These are phyloP conservation scores for Neofusicoccum ribis DNA, from an alignment of 2,329 filamentous ascomycete species.

Conservation along the genomic window DNA sequence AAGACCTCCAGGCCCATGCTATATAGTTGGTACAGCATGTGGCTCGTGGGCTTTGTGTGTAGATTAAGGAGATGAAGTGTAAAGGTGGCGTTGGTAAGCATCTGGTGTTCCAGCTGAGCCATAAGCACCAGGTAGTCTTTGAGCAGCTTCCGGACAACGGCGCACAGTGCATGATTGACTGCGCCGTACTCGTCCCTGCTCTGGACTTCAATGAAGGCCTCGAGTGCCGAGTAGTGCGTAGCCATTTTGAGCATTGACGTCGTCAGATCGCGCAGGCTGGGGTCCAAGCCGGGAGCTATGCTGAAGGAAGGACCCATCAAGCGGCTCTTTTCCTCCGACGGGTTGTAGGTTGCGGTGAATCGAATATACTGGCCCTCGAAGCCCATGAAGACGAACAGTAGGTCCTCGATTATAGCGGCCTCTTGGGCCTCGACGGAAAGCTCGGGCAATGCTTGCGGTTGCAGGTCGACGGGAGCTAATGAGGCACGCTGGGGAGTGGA, in stretches of 20 bases:
- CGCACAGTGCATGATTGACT: conserved; percentile 93
- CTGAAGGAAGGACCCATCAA: conserved; percentile 79
- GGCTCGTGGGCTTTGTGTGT: conserved; percentile 83
- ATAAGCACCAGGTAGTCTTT: conserved; percentile 94
- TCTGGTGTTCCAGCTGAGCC: conserved; percentile 90
- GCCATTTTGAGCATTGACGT: conserved; percentile 90
- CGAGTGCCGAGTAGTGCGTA: conserved; percentile 86
- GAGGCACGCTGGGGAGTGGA: conserved; percentile 63
- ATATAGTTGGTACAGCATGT: conserved; percentile 90
- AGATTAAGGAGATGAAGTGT: conserved; percentile 92
- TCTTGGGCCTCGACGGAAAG: conserved; percentile 82
- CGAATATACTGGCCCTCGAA: conserved; percentile 98
- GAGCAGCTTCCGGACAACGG: conserved; percentile 85
- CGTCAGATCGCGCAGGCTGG: conserved; percentile 84
- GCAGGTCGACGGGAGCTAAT: conserved; percentile 67
- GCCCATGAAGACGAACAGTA: conserved; percentile 96
- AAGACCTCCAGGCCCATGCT: conserved; percentile 75
- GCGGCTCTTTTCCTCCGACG: conserved; percentile 80
- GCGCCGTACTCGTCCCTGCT: conserved; percentile 90
- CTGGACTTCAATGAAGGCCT: conserved; percentile 91
- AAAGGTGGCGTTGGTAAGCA: conserved; percentile 83
- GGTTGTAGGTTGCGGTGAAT: conserved; percentile 80
- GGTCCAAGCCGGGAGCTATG: conserved; percentile 81
- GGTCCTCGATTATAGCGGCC: conserved; percentile 80
- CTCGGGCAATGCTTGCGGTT: conserved; percentile 67